Evolutionary conservation across 805 yeast species (phyloP).

Genomic region (Ascoidea asiatica): DNA sequence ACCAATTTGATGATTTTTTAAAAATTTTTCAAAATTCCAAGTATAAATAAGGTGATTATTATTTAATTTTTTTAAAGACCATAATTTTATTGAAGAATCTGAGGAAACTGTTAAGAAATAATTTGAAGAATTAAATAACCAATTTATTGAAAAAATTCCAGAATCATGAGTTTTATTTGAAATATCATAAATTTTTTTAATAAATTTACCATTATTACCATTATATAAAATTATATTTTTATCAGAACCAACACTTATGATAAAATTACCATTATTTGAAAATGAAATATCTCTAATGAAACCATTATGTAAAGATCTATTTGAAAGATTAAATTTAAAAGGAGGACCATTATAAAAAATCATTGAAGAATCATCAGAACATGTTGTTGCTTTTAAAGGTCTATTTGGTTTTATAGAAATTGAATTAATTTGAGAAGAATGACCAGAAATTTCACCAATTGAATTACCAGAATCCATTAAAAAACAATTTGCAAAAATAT

Average conservation of each 20-base stretch:
- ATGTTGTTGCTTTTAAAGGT: constrained; percentile 91
- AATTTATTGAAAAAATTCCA: constrained; percentile 67
- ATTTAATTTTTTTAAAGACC: constrained; percentile 36
- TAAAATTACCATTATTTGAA: constrained; percentile 65
- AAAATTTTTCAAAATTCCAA: constrained; percentile 34
- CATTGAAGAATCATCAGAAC: constrained; percentile 74
- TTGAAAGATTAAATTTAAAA: constrained; percentile 66
- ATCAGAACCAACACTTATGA: constrained; percentile 80
- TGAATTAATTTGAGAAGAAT: constrained; percentile 69
- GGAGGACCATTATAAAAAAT: constrained; percentile 91
- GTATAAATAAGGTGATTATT: constrained; percentile 24
- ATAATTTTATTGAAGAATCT: constrained; percentile 59
- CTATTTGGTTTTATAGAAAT: constrained; percentile 75
- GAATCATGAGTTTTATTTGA: constrained; percentile 30
- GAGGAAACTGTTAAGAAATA: constrained; percentile 73
- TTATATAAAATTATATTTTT: constrained; percentile 67
- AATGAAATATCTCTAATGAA: constrained; percentile 72
- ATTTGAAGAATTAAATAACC: constrained; percentile 40
- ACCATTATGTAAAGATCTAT: constrained; percentile 63
- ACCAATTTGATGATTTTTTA: constrained; percentile 70
- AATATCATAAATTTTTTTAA: constrained; percentile 32
- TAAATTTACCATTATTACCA: constrained; percentile 72
- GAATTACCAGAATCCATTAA: constrained; percentile 93
- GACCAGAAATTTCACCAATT: constrained; percentile 95
- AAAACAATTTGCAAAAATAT: constrained; percentile 83